Evolutionary conservation across 208 protist species (phyloP).

Genomic region (Wallacemonas sp.): DNA sequence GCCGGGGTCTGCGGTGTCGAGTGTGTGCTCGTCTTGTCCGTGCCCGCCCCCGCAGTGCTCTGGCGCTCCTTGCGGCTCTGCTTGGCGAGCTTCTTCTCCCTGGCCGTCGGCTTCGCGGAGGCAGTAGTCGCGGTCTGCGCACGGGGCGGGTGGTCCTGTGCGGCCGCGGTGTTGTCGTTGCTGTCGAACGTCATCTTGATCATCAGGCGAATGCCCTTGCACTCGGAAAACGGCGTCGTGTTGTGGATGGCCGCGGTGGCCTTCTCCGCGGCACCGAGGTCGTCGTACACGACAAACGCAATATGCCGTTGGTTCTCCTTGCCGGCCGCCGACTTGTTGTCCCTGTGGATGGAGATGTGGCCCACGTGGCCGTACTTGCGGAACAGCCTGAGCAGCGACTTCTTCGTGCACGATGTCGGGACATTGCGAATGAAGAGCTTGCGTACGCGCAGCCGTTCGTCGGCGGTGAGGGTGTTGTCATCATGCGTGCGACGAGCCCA

Average conservation of each 20-base stretch:
- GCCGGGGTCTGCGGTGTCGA: too few species aligned
- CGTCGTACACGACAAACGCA: slow-evolving; percentile 73
- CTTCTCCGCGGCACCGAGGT: slow-evolving; percentile 53
- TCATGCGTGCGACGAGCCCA: slow-evolving; percentile 79
- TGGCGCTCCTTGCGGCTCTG: background rate
- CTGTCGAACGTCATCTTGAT: slow-evolving; percentile 59
- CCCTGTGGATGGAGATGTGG: slow-evolving; percentile 66
- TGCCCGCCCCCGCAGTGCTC: background rate
- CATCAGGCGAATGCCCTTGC: slow-evolving; percentile 63
- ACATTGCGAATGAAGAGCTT: slow-evolving; percentile 91
- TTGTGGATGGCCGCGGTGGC: slow-evolving; percentile 60
- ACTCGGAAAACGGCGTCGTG: slow-evolving; percentile 45
- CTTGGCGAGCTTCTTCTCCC: background rate
- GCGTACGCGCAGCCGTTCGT: slow-evolving; percentile 52
- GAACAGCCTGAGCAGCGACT: slow-evolving; percentile 48
- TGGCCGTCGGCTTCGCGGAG: too few species aligned
- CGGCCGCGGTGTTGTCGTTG: slow-evolving; percentile 5
- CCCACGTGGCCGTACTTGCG: slow-evolving; percentile 44
- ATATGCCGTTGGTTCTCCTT: slow-evolving; percentile 63
- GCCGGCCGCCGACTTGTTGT: slow-evolving; percentile 34
- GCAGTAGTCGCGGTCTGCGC: too few species aligned
- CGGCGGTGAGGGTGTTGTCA: slow-evolving; percentile 47
- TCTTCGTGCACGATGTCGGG: slow-evolving; percentile 49
- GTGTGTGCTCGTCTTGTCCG: too few species aligned
- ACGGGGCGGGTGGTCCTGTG: background rate